These are phyloP conservation scores for Verticillium albo-atrum DNA, from an alignment of 2,329 filamentous ascomycete species.

Conservation along the genomic window DNA sequence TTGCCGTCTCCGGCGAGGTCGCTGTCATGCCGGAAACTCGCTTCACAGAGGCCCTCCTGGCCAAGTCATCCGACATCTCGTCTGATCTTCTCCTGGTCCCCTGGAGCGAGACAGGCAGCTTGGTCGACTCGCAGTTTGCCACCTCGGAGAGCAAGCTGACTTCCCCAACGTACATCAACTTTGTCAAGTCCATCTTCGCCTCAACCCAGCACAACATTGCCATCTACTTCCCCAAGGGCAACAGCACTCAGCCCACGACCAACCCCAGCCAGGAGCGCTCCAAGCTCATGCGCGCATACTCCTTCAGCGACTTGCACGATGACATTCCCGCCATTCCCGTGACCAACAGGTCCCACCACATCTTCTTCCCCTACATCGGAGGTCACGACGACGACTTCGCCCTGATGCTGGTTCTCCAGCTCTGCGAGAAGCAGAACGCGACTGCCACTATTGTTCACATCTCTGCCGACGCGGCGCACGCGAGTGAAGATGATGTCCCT, in stretches of 20 bases:
- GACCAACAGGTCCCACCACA: slow-evolving; percentile 68
- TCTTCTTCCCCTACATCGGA: slow-evolving; percentile 86
- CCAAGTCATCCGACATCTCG: slow-evolving; percentile 63
- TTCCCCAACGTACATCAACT: slow-evolving; percentile 58
- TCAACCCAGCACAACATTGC: slow-evolving; percentile 64
- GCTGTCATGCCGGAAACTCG: slow-evolving; percentile 72
- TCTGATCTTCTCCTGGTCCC: slow-evolving; percentile 78
- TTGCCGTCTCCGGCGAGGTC: slow-evolving; percentile 77
- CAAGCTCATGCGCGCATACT: slow-evolving; percentile 47
- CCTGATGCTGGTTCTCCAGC: slow-evolving; percentile 75
- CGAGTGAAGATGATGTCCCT: slow-evolving; percentile 11
- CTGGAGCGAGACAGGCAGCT: slow-evolving; percentile 79
- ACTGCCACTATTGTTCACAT: slow-evolving; percentile 67
- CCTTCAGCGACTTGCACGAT: slow-evolving; percentile 47
- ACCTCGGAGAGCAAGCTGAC: slow-evolving; percentile 15
- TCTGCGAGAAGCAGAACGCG: slow-evolving; percentile 73
- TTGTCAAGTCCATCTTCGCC: slow-evolving; percentile 65
- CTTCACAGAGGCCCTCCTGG: slow-evolving; percentile 73
- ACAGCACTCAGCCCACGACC: slow-evolving; percentile 36
- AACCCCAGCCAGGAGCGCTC: slow-evolving; percentile 25
- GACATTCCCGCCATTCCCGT: slow-evolving; percentile 49
- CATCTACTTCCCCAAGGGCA: slow-evolving; percentile 73
- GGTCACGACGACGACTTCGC: slow-evolving; percentile 77
- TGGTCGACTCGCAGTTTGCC: slow-evolving; percentile 55
- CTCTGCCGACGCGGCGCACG: slow-evolving; percentile 16